Conservation (phyloP, 805 yeast genomes). For the Wickerhamomyces hampshirensis region DNA sequence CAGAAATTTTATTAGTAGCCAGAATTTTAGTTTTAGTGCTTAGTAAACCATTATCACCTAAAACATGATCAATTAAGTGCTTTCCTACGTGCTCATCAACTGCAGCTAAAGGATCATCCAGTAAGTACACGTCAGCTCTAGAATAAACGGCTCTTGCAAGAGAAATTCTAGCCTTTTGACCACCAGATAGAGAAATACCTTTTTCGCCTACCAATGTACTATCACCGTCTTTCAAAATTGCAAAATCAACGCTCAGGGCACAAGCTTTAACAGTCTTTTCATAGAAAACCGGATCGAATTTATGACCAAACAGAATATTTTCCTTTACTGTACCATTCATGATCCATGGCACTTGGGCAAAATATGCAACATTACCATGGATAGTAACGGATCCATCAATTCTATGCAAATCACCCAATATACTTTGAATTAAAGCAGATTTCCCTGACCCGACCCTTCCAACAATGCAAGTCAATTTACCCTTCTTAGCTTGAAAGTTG, state of each 20-base stretch:
- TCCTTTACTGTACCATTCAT: conserved; percentile 92
- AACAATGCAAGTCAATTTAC: conserved; percentile 78
- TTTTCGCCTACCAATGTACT: conserved; percentile 93
- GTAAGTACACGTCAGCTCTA: conserved; percentile 82
- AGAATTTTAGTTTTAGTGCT: conserved; percentile 69
- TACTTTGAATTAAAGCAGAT: conserved; percentile 72
- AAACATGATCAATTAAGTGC: conserved; percentile 75
- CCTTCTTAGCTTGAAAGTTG: conserved; percentile 60
- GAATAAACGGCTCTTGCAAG: conserved; percentile 95
- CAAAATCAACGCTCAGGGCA: conserved; percentile 76
- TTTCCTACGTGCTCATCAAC: conserved; percentile 97
- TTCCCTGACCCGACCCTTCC: conserved; percentile 93
- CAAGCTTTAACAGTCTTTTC: conserved; percentile 80
- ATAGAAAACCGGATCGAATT: conserved; percentile 77
- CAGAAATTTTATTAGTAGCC: conserved; percentile 85
- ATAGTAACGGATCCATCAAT: conserved; percentile 66
- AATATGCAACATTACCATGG: conserved; percentile 82
- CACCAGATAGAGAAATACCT: conserved; percentile 94
- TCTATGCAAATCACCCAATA: conserved; percentile 79
- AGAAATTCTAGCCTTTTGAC: conserved; percentile 94
- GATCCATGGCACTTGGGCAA: conserved; percentile 94
- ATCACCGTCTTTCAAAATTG: conserved; percentile 83
- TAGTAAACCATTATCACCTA: conserved; percentile 77
- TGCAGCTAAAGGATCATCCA: conserved; percentile 93
- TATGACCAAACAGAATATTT: conserved; percentile 86